These are phyloP conservation scores for Cadophora sp. DNA, from an alignment of 2,329 filamentous ascomycete species.

Conservation along the genomic window DNA sequence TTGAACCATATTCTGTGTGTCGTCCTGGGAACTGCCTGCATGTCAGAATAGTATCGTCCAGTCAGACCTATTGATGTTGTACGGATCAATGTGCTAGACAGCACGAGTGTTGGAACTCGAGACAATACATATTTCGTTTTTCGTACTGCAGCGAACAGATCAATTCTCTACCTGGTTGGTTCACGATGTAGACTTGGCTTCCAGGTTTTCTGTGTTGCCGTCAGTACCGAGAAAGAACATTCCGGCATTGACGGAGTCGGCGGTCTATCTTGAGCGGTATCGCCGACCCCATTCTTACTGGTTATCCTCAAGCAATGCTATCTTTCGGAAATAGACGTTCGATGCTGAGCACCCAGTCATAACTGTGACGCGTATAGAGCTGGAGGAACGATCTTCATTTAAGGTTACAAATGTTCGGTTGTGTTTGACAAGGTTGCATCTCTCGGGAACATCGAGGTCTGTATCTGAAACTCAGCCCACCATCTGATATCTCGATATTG, in stretches of 20 bases:
- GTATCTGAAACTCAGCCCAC: not conserved
- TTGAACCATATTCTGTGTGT: not conserved
- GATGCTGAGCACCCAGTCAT: no score
- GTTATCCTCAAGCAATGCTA: not conserved
- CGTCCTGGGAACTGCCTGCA: constrained; percentile 1
- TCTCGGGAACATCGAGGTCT: not conserved
- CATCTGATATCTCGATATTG: not conserved
- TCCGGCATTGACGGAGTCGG: not conserved
- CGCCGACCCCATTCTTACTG: not conserved
- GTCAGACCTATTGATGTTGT: not conserved
- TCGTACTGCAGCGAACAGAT: not conserved
- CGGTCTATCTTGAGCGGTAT: not conserved
- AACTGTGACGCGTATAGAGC: no score
- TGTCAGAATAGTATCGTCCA: not conserved
- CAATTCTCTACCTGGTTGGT: not conserved
- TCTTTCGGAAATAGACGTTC: not conserved
- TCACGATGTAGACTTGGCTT: not conserved
- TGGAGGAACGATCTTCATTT: not conserved
- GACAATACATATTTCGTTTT: constrained; percentile 1
- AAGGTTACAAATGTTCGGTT: constrained; percentile 8
- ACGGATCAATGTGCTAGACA: not conserved
- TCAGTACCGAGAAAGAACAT: not conserved
- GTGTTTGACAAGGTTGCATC: not conserved
- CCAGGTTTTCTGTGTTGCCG: not conserved
- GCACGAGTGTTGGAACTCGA: not conserved